These are phyloP conservation scores for Orbilia blumenaviensis DNA, from an alignment of 2,329 filamentous ascomycete genomes.

Conservation along the genomic window DNA sequence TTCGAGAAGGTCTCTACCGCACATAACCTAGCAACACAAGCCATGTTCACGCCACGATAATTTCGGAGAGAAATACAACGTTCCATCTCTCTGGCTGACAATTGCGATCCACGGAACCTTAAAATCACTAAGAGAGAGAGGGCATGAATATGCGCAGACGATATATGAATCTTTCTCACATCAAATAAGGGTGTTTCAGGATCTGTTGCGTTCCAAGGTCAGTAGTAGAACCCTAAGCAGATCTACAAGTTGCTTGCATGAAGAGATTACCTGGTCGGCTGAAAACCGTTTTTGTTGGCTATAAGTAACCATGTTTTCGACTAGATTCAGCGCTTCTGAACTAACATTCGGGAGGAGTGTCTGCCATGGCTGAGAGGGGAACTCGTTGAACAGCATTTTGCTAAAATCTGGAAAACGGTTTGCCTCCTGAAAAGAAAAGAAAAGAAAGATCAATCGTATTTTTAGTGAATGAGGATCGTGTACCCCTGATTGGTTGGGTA, in stretches of 20 bases:
- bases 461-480: conserved; percentile 14
- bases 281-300: conserved; percentile 74
- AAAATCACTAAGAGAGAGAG: conserved; percentile 1
- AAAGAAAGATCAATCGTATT: conserved; percentile 3
- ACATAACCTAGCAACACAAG: conserved; percentile 14
- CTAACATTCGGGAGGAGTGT: conserved; percentile 73
- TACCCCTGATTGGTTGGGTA: neutral
- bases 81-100: neutral
- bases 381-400: conserved; percentile 80
- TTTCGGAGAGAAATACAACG: conserved; percentile 12
- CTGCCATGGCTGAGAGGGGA: conserved; percentile 74
- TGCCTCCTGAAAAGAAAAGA: conserved; percentile 67
- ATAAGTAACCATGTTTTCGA: conserved; percentile 75
- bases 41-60: conserved; percentile 20
- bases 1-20: conserved; percentile 10
- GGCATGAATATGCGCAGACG: neutral
- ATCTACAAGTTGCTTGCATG: conserved; percentile 5
- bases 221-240: conserved; percentile 55
- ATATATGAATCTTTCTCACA: conserved; percentile 43
- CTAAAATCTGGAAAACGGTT: conserved; percentile 82
- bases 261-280: conserved; percentile 69
- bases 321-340: conserved; percentile 70
- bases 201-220: conserved; percentile 57
- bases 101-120: neutral
- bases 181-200: conserved; percentile 58